phyloP scores from a whole-genome alignment of 192 early-diverging fungal species.

The Linnemannia elongata region DNA sequence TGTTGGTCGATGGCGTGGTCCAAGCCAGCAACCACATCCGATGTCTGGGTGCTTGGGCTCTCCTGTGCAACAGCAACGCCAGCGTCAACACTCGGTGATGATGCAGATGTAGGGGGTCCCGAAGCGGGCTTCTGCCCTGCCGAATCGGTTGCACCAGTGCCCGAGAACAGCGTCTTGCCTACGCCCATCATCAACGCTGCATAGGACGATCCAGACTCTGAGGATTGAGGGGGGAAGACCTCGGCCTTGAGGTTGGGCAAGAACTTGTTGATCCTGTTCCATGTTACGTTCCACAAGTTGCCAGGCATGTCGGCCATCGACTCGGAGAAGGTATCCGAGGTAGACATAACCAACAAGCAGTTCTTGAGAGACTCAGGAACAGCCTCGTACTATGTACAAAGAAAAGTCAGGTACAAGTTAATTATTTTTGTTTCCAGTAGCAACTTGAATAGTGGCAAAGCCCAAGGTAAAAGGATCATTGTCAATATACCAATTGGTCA shows the following conservation, averaged over 20 bases:
- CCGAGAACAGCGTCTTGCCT: conserved; percentile 51
- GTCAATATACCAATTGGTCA: conserved; percentile 67
- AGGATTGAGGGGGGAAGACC: conserved; percentile 38
- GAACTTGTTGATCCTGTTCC: conserved; percentile 72
- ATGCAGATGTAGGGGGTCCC: neutral
- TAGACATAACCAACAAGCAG: conserved; percentile 84
- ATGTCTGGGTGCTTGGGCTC: neutral
- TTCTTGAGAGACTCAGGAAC: conserved; percentile 86
- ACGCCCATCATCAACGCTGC: conserved; percentile 55
- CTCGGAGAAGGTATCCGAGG: conserved; percentile 72
- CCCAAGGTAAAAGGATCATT: neutral
- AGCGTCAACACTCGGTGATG: neutral
- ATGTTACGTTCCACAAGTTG: conserved; percentile 80
- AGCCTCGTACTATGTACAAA: conserved; percentile 70
- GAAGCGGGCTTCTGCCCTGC: neutral
- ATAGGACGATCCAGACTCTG: conserved; percentile 42
- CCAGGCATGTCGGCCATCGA: conserved; percentile 40
- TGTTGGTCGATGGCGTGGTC: conserved; percentile 6
- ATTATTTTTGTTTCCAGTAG: neutral
- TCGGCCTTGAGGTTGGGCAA: conserved; percentile 79
- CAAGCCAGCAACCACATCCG: conserved; percentile 2
- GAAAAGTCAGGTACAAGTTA: neutral
- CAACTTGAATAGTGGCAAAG: neutral
- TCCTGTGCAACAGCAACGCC: neutral
- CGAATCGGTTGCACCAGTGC: neutral